phyloP scores from a whole-genome alignment of 2,329 filamentous ascomycete genomes.

The Coniella lustricola region DNA sequence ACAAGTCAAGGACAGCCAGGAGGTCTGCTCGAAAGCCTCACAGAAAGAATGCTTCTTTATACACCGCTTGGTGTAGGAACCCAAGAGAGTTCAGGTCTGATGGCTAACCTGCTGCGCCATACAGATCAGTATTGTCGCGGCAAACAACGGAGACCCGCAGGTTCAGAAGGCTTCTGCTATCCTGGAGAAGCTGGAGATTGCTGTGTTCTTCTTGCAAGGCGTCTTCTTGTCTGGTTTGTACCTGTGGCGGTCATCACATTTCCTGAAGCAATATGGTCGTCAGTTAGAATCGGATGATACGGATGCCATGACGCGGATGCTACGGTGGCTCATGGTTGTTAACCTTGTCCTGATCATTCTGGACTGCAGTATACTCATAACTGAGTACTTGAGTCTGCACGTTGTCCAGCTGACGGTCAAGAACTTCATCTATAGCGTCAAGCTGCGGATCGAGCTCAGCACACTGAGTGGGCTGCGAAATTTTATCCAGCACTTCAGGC shows the following conservation, averaged over 20 bases:
- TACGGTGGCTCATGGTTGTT: conserved; percentile 29
- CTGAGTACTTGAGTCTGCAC: conserved; percentile 33
- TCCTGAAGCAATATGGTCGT: conserved; percentile 30
- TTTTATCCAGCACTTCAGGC: conserved; percentile 3
- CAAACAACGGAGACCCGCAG: conserved; percentile 17
- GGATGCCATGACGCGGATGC: neutral
- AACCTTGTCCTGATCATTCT: conserved; percentile 36
- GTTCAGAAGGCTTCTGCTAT: conserved; percentile 19
- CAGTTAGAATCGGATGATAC: conserved; percentile 28
- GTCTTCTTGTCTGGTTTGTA: conserved; percentile 40
- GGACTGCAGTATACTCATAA: conserved; percentile 31
- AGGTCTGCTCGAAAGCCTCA: too few species aligned
- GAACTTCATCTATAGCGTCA: conserved; percentile 36
- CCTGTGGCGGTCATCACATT: conserved; percentile 43
- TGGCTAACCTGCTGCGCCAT: neutral
- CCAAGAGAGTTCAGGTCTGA: too few species aligned
- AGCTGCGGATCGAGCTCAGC: conserved; percentile 49
- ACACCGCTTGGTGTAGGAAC: too few species aligned
- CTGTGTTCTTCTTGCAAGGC: conserved; percentile 38
- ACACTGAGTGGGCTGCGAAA: conserved; percentile 37
- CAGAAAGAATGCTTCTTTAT: too few species aligned
- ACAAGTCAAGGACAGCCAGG: too few species aligned
- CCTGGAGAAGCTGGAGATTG: conserved; percentile 32
- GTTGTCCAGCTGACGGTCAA: conserved; percentile 33
- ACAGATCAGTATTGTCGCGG: neutral